Percentiles rank a stretch among this genome's conserved stretches.
These are phyloP conservation scores for Tranzscheliella williamsii DNA, from an alignment of 1,284 basidiomycete species.

Conservation along the genomic window DNA sequence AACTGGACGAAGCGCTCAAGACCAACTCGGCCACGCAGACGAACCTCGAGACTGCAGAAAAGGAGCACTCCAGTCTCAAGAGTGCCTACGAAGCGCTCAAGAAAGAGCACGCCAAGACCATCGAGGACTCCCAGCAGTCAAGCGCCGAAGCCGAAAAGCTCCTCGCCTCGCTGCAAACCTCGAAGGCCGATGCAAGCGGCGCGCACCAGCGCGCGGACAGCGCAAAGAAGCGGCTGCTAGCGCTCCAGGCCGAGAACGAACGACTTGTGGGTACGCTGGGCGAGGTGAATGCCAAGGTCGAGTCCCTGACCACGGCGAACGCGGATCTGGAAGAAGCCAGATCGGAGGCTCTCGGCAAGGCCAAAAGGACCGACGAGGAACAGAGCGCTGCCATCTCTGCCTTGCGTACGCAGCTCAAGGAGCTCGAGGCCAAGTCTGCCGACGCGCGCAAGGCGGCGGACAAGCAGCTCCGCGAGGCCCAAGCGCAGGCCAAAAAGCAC, in stretches of 20 bases:
- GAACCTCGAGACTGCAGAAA: neutral
- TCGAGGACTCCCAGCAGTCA: neutral
- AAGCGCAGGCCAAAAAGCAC: neutral
- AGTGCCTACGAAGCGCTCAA: neutral
- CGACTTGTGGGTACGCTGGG: neutral
- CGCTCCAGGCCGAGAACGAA: neutral
- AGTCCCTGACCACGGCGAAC: neutral
- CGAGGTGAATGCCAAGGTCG: neutral
- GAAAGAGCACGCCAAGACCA: neutral
- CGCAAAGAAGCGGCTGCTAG: conserved; percentile 2
- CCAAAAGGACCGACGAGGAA: neutral
- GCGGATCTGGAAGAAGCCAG: conserved; percentile 13
- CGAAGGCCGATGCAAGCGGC: neutral
- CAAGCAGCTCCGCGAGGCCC: conserved; percentile 1
- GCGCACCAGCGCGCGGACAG: neutral
- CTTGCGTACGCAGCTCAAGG: conserved; percentile 11
- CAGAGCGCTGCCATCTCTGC: neutral
- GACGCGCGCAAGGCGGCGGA: conserved; percentile 3
- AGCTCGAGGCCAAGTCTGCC: conserved; percentile 6
- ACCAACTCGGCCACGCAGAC: neutral
- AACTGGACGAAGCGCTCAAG: conserved; percentile 11
- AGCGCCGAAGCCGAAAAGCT: neutral
- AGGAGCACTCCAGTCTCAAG: neutral
- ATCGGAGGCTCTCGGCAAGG: neutral
- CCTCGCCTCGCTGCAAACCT: neutral